Conservation (phyloP, 805 yeast genomes). For the Yarrowia sp. region DNA sequence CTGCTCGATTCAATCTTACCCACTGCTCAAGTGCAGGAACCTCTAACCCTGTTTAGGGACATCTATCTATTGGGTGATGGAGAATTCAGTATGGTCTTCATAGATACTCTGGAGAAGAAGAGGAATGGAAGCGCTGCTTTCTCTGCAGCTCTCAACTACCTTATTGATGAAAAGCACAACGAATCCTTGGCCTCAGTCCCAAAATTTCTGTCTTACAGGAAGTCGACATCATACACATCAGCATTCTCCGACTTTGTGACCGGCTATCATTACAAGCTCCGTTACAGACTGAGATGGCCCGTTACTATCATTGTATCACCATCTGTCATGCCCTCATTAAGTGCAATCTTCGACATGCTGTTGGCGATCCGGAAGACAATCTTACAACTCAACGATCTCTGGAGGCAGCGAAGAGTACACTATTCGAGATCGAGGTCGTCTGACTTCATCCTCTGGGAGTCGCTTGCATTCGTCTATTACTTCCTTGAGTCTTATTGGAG, state of each 20-base stretch:
- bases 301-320: conserved; percentile 28
- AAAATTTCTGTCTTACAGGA: background rate
- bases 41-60: background rate
- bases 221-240: background rate
- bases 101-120: background rate
- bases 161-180: conserved; percentile 7
- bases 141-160: background rate
- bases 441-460: conserved; percentile 17
- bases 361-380: background rate
- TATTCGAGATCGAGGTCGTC: background rate
- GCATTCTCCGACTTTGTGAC: conserved; percentile 30
- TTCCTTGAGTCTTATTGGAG: conserved; percentile 30
- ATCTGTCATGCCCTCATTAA: conserved; percentile 24
- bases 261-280: conserved; percentile 26
- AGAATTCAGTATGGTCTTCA: conserved; percentile 11
- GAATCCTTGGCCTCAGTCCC: background rate
- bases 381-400: conserved; percentile 9
- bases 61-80: conserved; percentile 10
- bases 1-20: background rate
- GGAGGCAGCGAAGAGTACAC: conserved; percentile 20
- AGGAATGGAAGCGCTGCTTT: background rate
- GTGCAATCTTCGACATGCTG: conserved; percentile 26
- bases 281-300: conserved; percentile 31
- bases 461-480: conserved; percentile 8
- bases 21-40: background rate